Base-by-base conservation (phyloP, 1,284 basidiomycete genomes). In the Mycosarcoma mackinlayi region DNA sequence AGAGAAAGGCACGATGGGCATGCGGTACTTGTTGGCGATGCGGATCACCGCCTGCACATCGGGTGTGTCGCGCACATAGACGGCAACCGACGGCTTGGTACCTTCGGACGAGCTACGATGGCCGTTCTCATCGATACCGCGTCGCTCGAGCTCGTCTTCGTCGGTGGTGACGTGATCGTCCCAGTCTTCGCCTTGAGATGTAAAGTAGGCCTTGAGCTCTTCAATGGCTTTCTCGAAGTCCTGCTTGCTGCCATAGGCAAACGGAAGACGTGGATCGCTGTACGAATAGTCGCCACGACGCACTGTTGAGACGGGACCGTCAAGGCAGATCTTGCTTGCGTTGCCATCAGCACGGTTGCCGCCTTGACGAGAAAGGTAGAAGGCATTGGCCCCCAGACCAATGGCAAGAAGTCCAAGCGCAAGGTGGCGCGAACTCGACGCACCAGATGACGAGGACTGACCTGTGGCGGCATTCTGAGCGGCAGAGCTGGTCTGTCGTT, bases 1-100 rank as follows among this genome's bases (percentile, higher is more conserved):
- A 3, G 88, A 87, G 75, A 88, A 91, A 0, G 90, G 87, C 1
- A 86, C 86, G n/a, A 92, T 79, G 0, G 91, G 90, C 82, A 91
- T 88, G n/a, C 84, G 83, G 79, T 88, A 88, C 75, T 87, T 87
- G 24, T 85, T 86, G 1, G 91, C 88, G 52, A 89, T 86, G 55
- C 62, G 56, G 10, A 77, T 57, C 27, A 75, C 58, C n/a, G 67
- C 66, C 19, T 70, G 67, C 18, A 77, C 75, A 38, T 77, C 73
- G 11, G 68, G 62, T 3, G 71, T 73, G 25, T 68, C 62, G 5
- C 73, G 56, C 4, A 68, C 66, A 18, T 65, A 77, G 9, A 75
- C 70, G 0, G 66, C 68, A 8, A 73, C 75, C 8, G 65, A 67
- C n/a, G 75, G 75, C 24, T 59, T 62, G 47, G 57, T 60, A 16